Evolutionary conservation across 345 rosid genomes (phyloP), one percentile per base, ranked within the genome.

Genomic region (Ceriops tagal): DNA sequence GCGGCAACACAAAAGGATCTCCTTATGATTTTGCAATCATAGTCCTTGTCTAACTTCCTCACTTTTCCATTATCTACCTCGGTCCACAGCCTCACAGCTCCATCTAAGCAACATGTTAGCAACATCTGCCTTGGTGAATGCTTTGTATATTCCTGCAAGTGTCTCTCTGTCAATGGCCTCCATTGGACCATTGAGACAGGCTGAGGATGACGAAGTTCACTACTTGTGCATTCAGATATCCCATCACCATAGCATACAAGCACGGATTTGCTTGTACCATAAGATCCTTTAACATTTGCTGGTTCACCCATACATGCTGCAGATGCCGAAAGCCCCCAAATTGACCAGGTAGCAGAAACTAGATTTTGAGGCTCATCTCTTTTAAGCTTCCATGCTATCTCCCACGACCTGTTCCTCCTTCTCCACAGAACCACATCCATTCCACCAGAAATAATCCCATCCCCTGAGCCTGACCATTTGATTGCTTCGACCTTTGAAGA

Each of bases 21-120:
- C 34, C 46, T 77, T 26, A 26, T 63, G 35, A 64, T 65, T 70
- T 82, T 86, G 13, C 64, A 76, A 76, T 85, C 87, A 71, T 61
- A 70, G 61, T 86, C 97, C 83, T 72, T 84, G 73, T 65, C 82
- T 19, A 68, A 73, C 66, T 82, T 90, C 79, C 77, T 87, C 31
- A 65, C 73, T 78, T 84, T 88, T 69, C 86, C 87, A 71, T 71
- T 78, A 59, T 87, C 96, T 70, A 84, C 78, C 83, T 91, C 96
- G 65, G 80, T 79, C 98, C 98, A 93, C 74, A 93, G 81, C 80
- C 98, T 86, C 34, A 83, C 87, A 30, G 92, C 80, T 73, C 98
- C 98, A 80, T 93, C 98, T 63, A 91, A 70, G 80, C 97, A 91
- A 78, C 93, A 86, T 28, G 98, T 91, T 71, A 93, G 83, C 65